These are phyloP conservation scores for Podospora fimiseda DNA, from an alignment of 495 filamentous ascomycete species.

Conservation along the genomic window DNA sequence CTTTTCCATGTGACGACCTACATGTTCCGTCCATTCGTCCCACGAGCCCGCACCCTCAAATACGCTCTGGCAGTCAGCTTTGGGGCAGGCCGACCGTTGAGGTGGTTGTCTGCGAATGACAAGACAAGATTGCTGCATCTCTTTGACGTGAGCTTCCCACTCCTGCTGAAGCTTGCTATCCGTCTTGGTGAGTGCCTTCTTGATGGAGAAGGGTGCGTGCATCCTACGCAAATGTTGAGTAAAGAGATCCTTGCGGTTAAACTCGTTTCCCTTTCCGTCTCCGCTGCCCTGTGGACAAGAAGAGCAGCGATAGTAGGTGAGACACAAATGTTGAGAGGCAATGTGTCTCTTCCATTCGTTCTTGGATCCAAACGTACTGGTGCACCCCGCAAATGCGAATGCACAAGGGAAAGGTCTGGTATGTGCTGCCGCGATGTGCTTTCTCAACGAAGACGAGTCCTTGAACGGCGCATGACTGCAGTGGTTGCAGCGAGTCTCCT, in stretches of 20 bases:
- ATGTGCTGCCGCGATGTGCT: constrained; percentile 55
- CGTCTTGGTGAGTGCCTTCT: constrained; percentile 42
- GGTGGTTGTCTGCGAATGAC: constrained; percentile 61
- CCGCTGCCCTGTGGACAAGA: constrained; percentile 59
- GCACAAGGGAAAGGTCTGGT: constrained; percentile 76
- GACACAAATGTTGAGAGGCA: constrained; percentile 76
- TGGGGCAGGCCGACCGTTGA: constrained; percentile 57
- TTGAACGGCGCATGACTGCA: constrained; percentile 54
- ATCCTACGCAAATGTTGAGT: constrained; percentile 91
- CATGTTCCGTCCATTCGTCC: constrained; percentile 89
- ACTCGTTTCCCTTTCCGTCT: constrained; percentile 54
- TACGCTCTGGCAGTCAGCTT: constrained; percentile 56
- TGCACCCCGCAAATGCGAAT: constrained; percentile 78
- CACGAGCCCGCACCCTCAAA: constrained; percentile 72
- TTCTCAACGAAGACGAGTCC: constrained; percentile 50
- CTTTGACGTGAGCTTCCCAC: constrained; percentile 51
- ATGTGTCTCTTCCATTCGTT: constrained; percentile 95
- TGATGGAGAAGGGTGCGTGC: constrained; percentile 57
- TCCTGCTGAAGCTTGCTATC: constrained; percentile 48
- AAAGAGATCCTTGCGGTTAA: constrained; percentile 93
- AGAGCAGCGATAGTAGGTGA: constrained; percentile 77
- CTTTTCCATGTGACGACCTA: constrained; percentile 80
- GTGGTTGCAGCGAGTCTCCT: constrained; percentile 48
- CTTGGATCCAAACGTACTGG: constrained; percentile 80
- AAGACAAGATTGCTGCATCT: constrained; percentile 64